Percentiles rank a stretch among this genome's conserved stretches.
Conservation (phyloP, 2,329 filamentous ascomycete genomes). For the Stagonosporopsis chrysanthemi region DNA sequence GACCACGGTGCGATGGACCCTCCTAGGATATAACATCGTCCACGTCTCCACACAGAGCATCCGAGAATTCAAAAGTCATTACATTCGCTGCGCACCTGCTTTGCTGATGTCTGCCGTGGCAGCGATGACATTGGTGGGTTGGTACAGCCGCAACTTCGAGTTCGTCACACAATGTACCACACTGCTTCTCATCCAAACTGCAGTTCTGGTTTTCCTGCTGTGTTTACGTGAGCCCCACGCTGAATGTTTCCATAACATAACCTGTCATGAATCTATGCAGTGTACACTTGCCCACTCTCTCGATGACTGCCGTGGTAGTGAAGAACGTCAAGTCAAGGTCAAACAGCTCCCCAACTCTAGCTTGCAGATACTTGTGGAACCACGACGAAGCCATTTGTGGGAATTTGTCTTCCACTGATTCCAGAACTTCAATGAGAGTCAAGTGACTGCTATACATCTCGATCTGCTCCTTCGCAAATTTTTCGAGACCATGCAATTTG, state of each 20-base stretch:
- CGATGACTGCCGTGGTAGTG: neutral
- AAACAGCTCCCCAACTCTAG: neutral
- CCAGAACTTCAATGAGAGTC: neutral
- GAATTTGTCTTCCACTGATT: neutral
- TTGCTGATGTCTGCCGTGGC: too few species aligned
- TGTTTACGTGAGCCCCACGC: neutral
- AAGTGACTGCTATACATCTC: neutral
- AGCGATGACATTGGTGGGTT: too few species aligned
- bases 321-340: neutral
- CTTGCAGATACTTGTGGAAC: neutral
- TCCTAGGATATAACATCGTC: too few species aligned
- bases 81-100: too few species aligned
- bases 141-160: too few species aligned
- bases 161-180: too few species aligned
- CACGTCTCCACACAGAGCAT: too few species aligned
- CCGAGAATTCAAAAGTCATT: too few species aligned
- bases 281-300: neutral
- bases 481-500: neutral
- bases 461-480: neutral
- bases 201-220: too few species aligned
- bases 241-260: neutral
- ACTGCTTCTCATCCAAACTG: too few species aligned
- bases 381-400: neutral
- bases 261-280: neutral
- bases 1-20: too few species aligned